Evolutionary conservation across 2,329 filamentous ascomycete genomes (phyloP).

Genomic region (Hypoxylon sp.): DNA sequence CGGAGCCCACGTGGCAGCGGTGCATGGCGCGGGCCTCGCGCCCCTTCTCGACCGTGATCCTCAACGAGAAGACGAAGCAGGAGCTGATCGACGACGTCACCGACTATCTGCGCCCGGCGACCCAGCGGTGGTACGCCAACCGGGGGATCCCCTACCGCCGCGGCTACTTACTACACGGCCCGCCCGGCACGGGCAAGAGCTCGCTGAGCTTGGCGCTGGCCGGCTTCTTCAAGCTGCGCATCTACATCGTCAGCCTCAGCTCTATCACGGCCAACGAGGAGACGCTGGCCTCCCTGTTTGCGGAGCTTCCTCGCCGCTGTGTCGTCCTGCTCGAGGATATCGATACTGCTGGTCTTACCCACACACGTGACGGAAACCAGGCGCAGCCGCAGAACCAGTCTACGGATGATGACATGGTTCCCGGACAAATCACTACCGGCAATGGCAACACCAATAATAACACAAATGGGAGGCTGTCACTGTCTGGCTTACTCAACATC

Average conservation of each 20-base stretch:
- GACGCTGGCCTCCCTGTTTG: constrained; percentile 71
- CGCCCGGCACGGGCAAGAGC: constrained; percentile 83
- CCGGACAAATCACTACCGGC: constrained; percentile 51
- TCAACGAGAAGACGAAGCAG: constrained; percentile 70
- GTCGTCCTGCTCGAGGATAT: constrained; percentile 82
- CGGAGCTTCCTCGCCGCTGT: constrained; percentile 74
- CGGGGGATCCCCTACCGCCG: constrained; percentile 87
- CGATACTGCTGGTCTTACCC: constrained; percentile 76
- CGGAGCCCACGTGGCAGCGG: constrained; percentile 68
- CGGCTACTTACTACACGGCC: constrained; percentile 84
- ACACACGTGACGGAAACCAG: constrained; percentile 61
- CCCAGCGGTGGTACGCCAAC: constrained; percentile 82
- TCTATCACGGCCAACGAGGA: constrained; percentile 74
- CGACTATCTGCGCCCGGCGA: constrained; percentile 72
- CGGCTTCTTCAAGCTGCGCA: constrained; percentile 75
- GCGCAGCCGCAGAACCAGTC: constrained; percentile 31
- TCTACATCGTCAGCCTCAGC: constrained; percentile 78
- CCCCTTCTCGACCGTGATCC: constrained; percentile 73
- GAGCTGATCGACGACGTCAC: constrained; percentile 69
- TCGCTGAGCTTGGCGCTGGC: constrained; percentile 77
- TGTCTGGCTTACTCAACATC: constrained; percentile 83
- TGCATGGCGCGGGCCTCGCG: constrained; percentile 71
- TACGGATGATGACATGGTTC: constrained; percentile 47
- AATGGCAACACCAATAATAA: constrained; percentile 43
- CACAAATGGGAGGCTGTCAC: constrained; percentile 63